Base-by-base conservation (phyloP, 257 asterid species). In the Gentiana straminea region DNA sequence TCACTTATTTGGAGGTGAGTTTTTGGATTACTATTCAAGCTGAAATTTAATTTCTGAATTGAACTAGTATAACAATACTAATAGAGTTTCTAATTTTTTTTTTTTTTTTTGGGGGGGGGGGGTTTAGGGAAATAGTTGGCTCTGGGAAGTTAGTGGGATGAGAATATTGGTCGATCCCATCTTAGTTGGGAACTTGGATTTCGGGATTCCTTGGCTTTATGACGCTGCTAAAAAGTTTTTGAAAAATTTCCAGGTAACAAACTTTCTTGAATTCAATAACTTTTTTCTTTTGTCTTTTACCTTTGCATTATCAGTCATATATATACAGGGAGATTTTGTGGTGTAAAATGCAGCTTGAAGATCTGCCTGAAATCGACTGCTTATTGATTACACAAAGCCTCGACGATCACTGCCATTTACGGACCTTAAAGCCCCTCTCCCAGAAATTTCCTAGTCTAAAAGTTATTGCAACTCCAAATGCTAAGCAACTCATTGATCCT, bases 321-420 rank as follows among this genome's bases (percentile, higher is more conserved):
- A 10, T 43, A 49, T 24, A 35, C 33, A 35, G 39, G 52, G 41
- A 15, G 48, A 64, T 43, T 55, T 49, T 69, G 60, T 58, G 58
- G 59, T 53, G 67, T 58, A 72, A 62, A 44, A 65, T 73, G 83
- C 89, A 91, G 96, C 84, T 91, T 58, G 87, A 83, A 61, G 89
- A 87, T 75, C 88, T 84, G 75, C 90, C 96, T 61, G 79, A 78
- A 67, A 73, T 91, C 11, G 68, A 91, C 65, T 84, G 86, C 77
- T 65, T 91, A 61, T 69, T 91, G n/a, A 91, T 91, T 24, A 91
- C 96, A 33, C 98, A 87, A 83, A 84, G 96, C 76, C 95, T 91
- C 53, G 98, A 91, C 43, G 98, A 91, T 63, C 96, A 91, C 67
- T 91, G 96, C 67, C 98, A 91, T 77, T 68, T 91, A 70, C 87